Percentiles rank a stretch among this genome's conserved stretches.
Evolutionary conservation across 768 basidiomycete species (phyloP).

Genomic region (Gymnopilus dilepis): DNA sequence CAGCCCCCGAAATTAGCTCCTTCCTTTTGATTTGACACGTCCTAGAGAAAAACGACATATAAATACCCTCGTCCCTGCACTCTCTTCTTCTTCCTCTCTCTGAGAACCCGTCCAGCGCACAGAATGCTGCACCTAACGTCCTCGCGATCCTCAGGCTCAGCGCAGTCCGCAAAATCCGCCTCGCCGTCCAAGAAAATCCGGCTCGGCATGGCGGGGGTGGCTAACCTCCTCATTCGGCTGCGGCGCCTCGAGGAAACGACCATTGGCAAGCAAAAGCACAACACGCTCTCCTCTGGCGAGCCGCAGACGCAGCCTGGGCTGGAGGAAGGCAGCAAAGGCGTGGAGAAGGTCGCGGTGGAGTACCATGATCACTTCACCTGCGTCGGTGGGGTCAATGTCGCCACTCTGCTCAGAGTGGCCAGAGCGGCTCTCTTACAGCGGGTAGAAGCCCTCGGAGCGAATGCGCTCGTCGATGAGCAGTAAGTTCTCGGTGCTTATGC

Average conservation of each 20-base stretch:
- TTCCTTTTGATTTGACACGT: conserved; percentile 7
- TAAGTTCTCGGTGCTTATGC: conserved; percentile 40
- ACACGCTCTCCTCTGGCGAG: conserved; percentile 42
- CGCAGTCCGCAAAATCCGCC: not conserved
- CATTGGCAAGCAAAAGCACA: conserved; percentile 30
- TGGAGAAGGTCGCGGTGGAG: conserved; percentile 33
- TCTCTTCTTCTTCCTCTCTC: not conserved
- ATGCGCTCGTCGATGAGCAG: conserved; percentile 73
- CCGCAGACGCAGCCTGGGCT: conserved; percentile 46
- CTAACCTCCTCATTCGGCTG: conserved; percentile 60
- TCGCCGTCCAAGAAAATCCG: conserved; percentile 26
- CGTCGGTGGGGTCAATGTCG: conserved; percentile 64
- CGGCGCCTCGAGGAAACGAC: conserved; percentile 41
- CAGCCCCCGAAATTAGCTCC: conserved; percentile 5
- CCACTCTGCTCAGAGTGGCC: conserved; percentile 60
- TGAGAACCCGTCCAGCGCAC: not conserved
- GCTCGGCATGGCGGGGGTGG: conserved; percentile 46
- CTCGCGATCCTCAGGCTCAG: not conserved
- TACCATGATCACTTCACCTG: conserved; percentile 59
- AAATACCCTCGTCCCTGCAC: not conserved
- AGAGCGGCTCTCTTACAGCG: conserved; percentile 55
- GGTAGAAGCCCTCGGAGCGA: conserved; percentile 55
- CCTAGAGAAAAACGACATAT: conserved; percentile 5
- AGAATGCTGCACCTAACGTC: not conserved
- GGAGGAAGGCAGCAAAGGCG: conserved; percentile 28